Base-by-base conservation (phyloP, 202 grass and related monocot species). In the Tripidium arundinaceum region DNA sequence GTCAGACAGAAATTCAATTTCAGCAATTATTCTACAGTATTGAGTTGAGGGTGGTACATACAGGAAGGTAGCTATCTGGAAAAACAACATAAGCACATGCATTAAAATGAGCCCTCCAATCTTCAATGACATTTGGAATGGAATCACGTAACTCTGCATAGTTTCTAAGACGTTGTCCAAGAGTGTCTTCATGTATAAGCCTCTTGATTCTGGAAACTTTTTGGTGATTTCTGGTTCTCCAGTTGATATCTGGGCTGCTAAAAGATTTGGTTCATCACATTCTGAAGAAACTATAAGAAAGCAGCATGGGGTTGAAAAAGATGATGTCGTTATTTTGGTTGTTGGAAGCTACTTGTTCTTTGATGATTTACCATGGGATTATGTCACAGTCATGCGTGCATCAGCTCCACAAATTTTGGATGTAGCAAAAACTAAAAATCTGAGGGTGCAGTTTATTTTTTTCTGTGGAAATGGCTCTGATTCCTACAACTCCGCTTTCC, bases 281-380 rank as follows among this genome's bases (percentile, higher is more conserved):
- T n/a, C n/a, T 34, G 58, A 68, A 63, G 41, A 86, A 83, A 61
- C 40, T 75, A 18, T 76, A 66, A 88, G 92, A 81, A 88, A 86
- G 42, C 79, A 88, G 61, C 78, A 93, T 83, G 90, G 84, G 42
- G 86, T 89, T 84, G 50, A 74, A 67, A 86, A 95, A 67, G 75
- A 85, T 54, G 95, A 95, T 46, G 39, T 93, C 34, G 60, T 91
- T 83, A 71, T 99, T 85, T 86, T 99, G 72, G 90, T 99, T 57
- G 40, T 93, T 76, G 90, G 92, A 34, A 94, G 86, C 78, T 93
- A 89, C 79, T 84, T 95, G 39, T 85, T 93, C 40, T 88, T 89
- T 79, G 90, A 95, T 79, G 96, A 99, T 77, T 80, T 93, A 46
- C 88, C 92, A 77, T 95, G 88, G 90, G 92, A 93, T 76, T 98